Conservation (phyloP, 305 asterid species). For the Fraxinus albicans region DNA sequence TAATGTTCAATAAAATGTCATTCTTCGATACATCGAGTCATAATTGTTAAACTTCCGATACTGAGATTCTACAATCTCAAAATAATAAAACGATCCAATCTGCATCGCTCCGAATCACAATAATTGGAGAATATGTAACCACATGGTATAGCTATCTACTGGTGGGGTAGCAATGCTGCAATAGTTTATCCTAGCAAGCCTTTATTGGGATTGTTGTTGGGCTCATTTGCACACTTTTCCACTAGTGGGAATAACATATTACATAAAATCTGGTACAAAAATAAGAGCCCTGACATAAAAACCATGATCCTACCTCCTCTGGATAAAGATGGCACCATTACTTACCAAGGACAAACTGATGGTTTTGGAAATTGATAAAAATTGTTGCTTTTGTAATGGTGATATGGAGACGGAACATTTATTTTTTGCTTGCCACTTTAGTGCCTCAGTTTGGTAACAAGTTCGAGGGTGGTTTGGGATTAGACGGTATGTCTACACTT, state of each 20-base stretch:
- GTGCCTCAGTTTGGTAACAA: no score
- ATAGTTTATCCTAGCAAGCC: background rate
- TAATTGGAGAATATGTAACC: background rate
- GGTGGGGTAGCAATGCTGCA: background rate
- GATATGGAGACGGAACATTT: no score
- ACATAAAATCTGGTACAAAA: background rate
- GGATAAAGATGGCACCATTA: background rate
- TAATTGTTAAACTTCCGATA: no score
- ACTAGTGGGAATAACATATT: background rate
- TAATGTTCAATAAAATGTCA: background rate
- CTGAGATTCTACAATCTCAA: background rate
- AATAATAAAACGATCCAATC: background rate
- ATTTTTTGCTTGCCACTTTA: no score
- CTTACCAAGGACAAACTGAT: no score
- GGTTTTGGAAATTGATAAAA: no score
- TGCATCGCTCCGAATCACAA: background rate
- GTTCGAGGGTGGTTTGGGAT: no score
- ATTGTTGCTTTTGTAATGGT: no score
- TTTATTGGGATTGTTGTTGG: conserved; percentile 4
- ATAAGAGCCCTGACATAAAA: background rate
- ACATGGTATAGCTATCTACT: background rate
- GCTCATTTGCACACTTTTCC: background rate
- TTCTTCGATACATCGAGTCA: background rate
- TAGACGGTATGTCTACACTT: no score
- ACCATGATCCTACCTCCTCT: background rate